Conservation (phyloP, 2,329 filamentous ascomycete genomes). For the Verticillium isaacii region DNA sequence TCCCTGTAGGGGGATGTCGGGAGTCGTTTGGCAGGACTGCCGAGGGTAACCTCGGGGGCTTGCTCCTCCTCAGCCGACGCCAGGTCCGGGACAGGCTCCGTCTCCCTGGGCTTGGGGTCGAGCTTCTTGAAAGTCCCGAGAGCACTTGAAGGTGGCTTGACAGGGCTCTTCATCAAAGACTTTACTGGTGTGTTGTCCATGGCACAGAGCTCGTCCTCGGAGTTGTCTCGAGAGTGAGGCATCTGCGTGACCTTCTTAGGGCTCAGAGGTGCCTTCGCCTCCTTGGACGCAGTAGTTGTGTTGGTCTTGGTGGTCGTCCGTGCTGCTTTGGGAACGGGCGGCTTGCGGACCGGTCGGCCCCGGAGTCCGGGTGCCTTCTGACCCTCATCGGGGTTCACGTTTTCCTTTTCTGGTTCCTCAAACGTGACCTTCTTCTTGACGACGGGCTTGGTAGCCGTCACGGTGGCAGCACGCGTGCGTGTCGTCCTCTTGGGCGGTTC, state of each 20-base stretch:
- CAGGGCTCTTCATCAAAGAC: constrained; percentile 49
- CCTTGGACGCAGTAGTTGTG: constrained; percentile 21
- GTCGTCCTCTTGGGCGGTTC: constrained; percentile 17
- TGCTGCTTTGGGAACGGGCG: constrained; percentile 23
- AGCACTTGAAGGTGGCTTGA: constrained; percentile 39
- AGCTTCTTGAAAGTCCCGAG: constrained; percentile 26
- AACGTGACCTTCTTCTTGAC: constrained; percentile 60
- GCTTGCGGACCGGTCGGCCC: constrained; percentile 41
- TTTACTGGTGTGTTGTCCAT: constrained; percentile 46
- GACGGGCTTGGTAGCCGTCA: constrained; percentile 34
- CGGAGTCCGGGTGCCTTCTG: constrained; percentile 33
- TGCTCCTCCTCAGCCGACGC: constrained; percentile 1
- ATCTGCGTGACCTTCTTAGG: constrained; percentile 62
- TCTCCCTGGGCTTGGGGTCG: constrained; percentile 21
- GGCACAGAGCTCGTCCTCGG: constrained; percentile 56
- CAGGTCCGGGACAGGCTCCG: constrained; percentile 11
- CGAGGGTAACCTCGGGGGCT: constrained; percentile 26
- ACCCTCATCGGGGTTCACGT: constrained; percentile 40
- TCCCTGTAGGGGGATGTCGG: constrained; percentile 50
- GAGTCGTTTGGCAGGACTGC: constrained; percentile 52
- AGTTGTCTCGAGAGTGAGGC: constrained; percentile 39
- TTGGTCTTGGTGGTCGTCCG: constrained; percentile 20
- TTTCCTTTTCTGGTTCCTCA: constrained; percentile 62
- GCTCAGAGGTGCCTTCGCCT: constrained; percentile 49
- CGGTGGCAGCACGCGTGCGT: constrained; percentile 18